Percentiles rank a stretch among this genome's conserved stretches.
These are phyloP conservation scores for Circinella minor DNA, from an alignment of 371 early-diverging fungal species.

Conservation along the genomic window DNA sequence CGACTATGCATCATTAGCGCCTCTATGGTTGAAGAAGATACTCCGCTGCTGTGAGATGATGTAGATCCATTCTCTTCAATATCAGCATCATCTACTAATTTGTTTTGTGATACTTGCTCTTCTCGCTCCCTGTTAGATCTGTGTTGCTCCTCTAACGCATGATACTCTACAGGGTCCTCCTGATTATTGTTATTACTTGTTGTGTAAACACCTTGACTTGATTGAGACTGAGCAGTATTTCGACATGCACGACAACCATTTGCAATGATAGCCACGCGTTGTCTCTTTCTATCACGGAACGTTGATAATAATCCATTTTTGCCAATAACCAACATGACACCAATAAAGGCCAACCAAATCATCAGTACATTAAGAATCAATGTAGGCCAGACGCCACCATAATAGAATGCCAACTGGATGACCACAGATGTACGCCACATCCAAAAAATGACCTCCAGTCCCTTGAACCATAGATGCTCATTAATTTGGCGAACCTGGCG, in stretches of 20 bases:
- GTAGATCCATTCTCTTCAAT: neutral
- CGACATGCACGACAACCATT: conserved; percentile 10
- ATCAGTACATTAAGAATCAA: conserved; percentile 33
- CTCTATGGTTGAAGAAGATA: neutral
- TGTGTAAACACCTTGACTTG: neutral
- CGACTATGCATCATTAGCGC: neutral
- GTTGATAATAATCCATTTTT: conserved; percentile 32
- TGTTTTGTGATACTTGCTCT: neutral
- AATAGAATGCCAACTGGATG: conserved; percentile 33
- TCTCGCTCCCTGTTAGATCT: neutral
- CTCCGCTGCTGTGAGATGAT: conserved; percentile 1
- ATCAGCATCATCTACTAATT: neutral
- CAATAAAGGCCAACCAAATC: conserved; percentile 42
- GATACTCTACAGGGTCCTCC: neutral
- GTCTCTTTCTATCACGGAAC: neutral
- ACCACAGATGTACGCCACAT: conserved; percentile 44
- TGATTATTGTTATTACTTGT: neutral
- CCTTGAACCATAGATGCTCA: conserved; percentile 40
- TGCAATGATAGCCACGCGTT: conserved; percentile 4
- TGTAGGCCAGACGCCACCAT: conserved; percentile 48
- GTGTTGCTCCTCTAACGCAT: neutral
- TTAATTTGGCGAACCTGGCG: conserved; percentile 22
- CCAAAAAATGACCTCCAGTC: conserved; percentile 37
- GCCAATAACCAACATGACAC: conserved; percentile 27
- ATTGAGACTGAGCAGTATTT: neutral